Base-by-base conservation (phyloP, 1,139 yeast genomes). In the Saccharomyces pastorianus region DNA sequence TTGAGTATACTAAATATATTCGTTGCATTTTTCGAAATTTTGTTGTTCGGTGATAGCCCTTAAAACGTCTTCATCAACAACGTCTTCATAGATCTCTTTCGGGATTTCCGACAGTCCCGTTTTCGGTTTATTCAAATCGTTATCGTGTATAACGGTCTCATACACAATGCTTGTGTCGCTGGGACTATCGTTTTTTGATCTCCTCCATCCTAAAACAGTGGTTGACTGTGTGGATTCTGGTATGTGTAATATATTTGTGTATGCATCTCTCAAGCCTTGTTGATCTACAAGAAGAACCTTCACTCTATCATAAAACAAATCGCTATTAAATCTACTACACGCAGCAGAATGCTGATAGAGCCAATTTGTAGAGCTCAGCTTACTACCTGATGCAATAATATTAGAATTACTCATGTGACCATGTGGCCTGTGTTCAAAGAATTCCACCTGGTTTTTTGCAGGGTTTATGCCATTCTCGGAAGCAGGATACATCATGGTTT, bases 301-400 rank as follows among this genome's bases (percentile, higher is more conserved):
- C 23, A 74, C 73, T 58, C 96, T 75, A 54, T 81, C 83, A 56
- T 83, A 83, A 34, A 78, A 71, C 50, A 90, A 71, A 55, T 78
- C 77, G 38, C 80, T 73, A 69, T 90, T 91, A 68, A 80, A 88
- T 54, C 82, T 82, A 58, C 85, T 76, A 6, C 91, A 83, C 34
- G 95, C 85, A 23, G 78, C 71, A 0, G 96, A 96, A 61, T 89
- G 90, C 66, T 88, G 93, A 62, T 81, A 81, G 74, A 89, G 80
- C 97, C 98, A 93, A 53, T 88, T 83, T 32, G 84, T 86, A 60
- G 88, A 90, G 14, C 83, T 78, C 48, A 79, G 68, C 41, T 71
- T 68, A 20, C 69, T 67, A 55, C 74, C 63, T 58, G 73, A 64
- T 8, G 80, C 76, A 2, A 78, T 71, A 8, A 76, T 76, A 8